phyloP scores from a whole-genome alignment of 225 moss, liverwort and hornwort genomes.

The Ulota crispa region DNA sequence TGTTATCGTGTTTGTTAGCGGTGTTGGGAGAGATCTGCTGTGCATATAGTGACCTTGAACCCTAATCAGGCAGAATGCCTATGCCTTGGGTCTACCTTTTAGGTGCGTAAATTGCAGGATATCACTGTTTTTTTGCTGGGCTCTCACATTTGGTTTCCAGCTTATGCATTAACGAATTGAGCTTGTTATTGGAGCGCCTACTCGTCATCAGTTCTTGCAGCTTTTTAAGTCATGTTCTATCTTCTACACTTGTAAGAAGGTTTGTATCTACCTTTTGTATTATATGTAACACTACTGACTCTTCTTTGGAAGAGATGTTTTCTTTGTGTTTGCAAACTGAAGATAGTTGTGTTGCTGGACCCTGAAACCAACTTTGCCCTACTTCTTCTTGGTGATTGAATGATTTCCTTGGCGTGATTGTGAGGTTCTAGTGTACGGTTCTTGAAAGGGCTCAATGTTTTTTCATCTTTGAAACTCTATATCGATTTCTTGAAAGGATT shows the following conservation, averaged over 20 bases:
- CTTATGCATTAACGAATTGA: not conserved
- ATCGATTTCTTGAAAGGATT: not conserved
- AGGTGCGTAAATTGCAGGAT: not conserved
- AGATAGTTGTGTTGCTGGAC: too few species aligned
- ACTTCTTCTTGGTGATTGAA: not conserved
- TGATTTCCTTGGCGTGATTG: not conserved
- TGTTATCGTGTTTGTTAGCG: not conserved
- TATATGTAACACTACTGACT: not conserved
- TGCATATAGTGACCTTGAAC: not conserved
- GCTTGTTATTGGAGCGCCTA: not conserved
- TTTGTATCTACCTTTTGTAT: not conserved
- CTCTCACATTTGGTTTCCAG: not conserved
- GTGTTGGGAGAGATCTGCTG: not conserved
- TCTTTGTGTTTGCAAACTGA: not conserved
- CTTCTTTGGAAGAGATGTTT: not conserved
- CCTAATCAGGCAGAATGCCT: not conserved
- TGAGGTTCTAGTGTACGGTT: not conserved
- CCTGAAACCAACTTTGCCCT: not conserved
- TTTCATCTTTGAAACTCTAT: not conserved
- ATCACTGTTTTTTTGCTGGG: not conserved
- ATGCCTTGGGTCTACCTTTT: not conserved
- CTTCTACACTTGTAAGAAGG: not conserved
- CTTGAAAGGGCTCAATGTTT: not conserved
- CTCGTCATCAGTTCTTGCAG: not conserved
- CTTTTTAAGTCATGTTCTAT: not conserved